A percentile compares a stretch with the other conserved stretches of the same genome.
Conservation (phyloP, 306 rosid genomes). For the Fagus crenata region DNA sequence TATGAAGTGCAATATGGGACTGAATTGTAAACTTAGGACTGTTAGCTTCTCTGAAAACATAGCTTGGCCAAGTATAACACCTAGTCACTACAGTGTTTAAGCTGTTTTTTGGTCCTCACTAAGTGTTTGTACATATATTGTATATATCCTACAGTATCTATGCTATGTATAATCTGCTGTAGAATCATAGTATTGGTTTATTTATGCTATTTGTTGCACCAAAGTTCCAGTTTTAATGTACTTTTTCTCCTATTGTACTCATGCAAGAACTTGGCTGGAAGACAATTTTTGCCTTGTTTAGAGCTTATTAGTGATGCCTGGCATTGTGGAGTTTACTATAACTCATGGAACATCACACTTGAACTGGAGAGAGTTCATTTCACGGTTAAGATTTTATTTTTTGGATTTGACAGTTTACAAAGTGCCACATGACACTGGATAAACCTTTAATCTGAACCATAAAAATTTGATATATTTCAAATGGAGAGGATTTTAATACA, state of each 20-base stretch:
- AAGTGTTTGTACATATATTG: constrained; percentile 42
- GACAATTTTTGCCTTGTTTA: not conserved
- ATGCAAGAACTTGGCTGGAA: not conserved
- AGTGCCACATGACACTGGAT: no score
- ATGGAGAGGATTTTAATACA: no score
- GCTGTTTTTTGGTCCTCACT: constrained; percentile 14
- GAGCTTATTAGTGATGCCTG: not conserved
- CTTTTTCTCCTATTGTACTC: not conserved
- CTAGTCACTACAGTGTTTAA: constrained; percentile 16
- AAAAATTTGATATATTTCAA: no score
- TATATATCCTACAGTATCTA: constrained; percentile 34
- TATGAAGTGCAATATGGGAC: constrained; percentile 29
- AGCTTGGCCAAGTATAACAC: constrained; percentile 24
- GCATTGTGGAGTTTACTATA: not conserved
- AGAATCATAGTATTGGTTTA: constrained; percentile 3
- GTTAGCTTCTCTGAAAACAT: constrained; percentile 22
- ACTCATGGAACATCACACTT: no score
- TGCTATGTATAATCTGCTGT: constrained; percentile 10
- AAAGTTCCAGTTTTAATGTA: not conserved
- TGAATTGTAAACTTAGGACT: constrained; percentile 29
- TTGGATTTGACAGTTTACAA: no score
- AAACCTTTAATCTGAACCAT: no score
- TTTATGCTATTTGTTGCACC: constrained; percentile 11
- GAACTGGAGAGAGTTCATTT: no score
- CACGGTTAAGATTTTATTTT: no score